These are phyloP conservation scores for Omphalotus olearius DNA, from an alignment of 1,284 basidiomycete genomes.

Conservation along the genomic window DNA sequence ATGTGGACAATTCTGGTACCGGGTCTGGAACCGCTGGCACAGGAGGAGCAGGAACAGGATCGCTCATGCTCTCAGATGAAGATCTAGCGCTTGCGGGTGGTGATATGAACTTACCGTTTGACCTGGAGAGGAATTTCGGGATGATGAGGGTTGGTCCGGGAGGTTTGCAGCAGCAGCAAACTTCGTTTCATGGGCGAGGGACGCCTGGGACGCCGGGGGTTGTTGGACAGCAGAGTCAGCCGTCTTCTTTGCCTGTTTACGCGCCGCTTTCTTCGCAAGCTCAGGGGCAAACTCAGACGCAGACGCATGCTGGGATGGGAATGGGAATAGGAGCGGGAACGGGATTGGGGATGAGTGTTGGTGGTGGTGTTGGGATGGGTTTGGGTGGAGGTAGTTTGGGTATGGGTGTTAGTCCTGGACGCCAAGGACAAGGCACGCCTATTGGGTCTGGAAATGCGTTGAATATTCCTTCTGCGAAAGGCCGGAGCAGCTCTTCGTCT, in stretches of 20 bases:
- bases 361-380: not conserved
- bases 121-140: not conserved
- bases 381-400: not conserved
- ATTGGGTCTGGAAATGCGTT: not conserved
- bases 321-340: not conserved
- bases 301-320: not conserved
- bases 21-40: not conserved
- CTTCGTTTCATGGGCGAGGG: not conserved
- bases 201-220: not conserved
- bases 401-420: not conserved
- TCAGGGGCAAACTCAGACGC: not conserved
- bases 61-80: slow-evolving; percentile 71
- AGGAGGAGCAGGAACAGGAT: slow-evolving; percentile 33
- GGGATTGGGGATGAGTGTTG: slow-evolving; percentile 4
- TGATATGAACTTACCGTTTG: slow-evolving; percentile 22
- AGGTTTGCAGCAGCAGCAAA: no score
- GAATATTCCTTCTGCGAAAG: not conserved
- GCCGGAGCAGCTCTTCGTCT: no score
- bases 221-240: slow-evolving; percentile 38
- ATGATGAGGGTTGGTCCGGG: not conserved
- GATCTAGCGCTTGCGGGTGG: slow-evolving; percentile 59
- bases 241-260: slow-evolving; percentile 35
- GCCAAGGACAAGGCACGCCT: not conserved
- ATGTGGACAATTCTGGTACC: slow-evolving; percentile 12
- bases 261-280: not conserved